Base-by-base conservation (phyloP, 2,329 filamentous ascomycete genomes). In the Aciculosporium take region DNA sequence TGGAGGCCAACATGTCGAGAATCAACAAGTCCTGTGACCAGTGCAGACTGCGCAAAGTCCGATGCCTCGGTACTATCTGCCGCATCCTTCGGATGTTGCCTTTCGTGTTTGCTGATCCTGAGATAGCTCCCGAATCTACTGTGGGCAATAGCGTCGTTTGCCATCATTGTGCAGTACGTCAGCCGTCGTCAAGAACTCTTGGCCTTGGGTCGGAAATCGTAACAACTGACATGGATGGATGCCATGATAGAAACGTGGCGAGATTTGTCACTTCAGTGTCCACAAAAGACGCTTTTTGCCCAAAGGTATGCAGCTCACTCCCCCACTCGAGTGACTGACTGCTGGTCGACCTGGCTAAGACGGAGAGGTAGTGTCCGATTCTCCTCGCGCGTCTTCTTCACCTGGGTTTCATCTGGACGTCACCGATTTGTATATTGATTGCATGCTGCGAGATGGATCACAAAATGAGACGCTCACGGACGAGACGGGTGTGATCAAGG, bases 31-130 rank as follows among this genome's bases (percentile, higher is more conserved):
- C 49, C n/a, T 51, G 49, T 37, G 49, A 50, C 9, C 43, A 49
- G 20, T 51, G 49, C 45, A 45, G 49, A 29, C 37, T 46, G 18
- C 48, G 49, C 20, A 51, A 51, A 36, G 45, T 50, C 27, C 48
- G 49, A 15, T 51, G 49, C 33, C 46, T 49, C 28, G 43, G 48
- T 51, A 42, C 37, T 40, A 3, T 5, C 15, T 31, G 9, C 10
- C 39, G 30, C 10, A 30, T 15, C 9, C n/a, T 17, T 28, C 12
- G 24, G 7, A 13, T 4, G 15, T 17, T 28, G 31, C 31, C 31
- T 17, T 40, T 17, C 39, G 10, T 13, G 18, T 21, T 24, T 17
- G 12, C 39, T 41, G 25, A 41, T 35, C 12, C 25, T 23, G 25
- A 4, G 9, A 24, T 20, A 42, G 40, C 30, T 29, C 40, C 40